phyloP scores from a whole-genome alignment of 208 protist species.

The Trypanosoma boissoni region DNA sequence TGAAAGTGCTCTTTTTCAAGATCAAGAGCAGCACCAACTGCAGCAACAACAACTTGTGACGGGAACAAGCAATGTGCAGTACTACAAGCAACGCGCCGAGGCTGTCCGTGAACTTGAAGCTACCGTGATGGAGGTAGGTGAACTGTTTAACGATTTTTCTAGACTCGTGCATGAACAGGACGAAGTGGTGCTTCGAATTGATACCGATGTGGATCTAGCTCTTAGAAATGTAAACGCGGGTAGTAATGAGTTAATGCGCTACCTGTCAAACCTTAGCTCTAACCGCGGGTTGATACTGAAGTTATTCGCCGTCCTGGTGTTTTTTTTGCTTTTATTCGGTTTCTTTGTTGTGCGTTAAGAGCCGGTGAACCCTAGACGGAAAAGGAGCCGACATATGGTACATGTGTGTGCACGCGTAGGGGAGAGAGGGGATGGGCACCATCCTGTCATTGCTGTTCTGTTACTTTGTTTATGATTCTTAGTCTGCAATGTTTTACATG shows the following conservation, averaged over 20 bases:
- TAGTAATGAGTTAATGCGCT: conserved; percentile 90
- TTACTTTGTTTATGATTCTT: no score
- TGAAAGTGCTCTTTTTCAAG: conserved; percentile 87
- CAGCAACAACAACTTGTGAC: conserved; percentile 70
- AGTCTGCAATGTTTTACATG: no score
- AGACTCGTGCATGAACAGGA: conserved; percentile 91
- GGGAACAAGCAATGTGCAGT: conserved; percentile 61
- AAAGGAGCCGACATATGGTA: background rate
- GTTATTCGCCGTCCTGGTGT: conserved; percentile 88
- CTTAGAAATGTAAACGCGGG: conserved; percentile 89
- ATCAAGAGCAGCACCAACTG: conserved; percentile 70
- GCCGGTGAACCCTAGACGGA: background rate
- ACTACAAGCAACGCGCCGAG: conserved; percentile 79
- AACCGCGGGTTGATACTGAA: conserved; percentile 93
- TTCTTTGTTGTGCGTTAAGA: conserved; percentile 84
- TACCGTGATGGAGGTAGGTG: conserved; percentile 85
- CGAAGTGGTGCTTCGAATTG: conserved; percentile 88
- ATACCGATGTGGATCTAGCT: conserved; percentile 81
- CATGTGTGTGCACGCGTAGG: background rate
- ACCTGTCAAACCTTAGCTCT: conserved; percentile 82
- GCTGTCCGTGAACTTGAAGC: conserved; percentile 87
- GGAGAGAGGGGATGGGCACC: no score
- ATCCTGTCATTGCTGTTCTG: no score
- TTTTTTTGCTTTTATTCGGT: conserved; percentile 92
- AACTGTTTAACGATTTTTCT: conserved; percentile 92